A percentile compares a stretch with the other conserved stretches of the same genome.
Evolutionary conservation across 1,284 basidiomycete genomes (phyloP).

Genomic region (Sutorius eximius): DNA sequence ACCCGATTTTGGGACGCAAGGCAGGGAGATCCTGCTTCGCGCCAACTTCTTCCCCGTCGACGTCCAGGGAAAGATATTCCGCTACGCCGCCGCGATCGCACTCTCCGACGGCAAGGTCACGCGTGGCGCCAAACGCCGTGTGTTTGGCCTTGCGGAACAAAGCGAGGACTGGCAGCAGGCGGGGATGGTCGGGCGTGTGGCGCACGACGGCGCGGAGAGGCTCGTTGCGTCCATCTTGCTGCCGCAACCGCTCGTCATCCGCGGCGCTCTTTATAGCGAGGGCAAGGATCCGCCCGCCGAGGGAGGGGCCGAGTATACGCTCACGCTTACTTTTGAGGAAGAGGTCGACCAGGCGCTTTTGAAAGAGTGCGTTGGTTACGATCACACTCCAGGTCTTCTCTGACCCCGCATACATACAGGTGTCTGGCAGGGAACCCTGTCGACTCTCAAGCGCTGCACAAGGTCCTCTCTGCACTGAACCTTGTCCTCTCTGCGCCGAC

Average conservation of each 20-base stretch:
- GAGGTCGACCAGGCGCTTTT: slow-evolving; percentile 22
- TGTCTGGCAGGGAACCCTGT: slow-evolving; percentile 24
- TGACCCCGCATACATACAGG: slow-evolving; percentile 16
- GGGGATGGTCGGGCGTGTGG: slow-evolving; percentile 19
- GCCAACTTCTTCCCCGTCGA: slow-evolving; percentile 51
- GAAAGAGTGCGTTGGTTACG: slow-evolving; percentile 5
- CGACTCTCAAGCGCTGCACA: slow-evolving; percentile 41
- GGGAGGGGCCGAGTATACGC: slow-evolving; percentile 6
- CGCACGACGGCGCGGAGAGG: slow-evolving; percentile 29
- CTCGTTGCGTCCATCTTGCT: slow-evolving; percentile 23
- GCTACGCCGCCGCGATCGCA: slow-evolving; percentile 20
- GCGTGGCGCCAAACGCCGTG: slow-evolving; percentile 23
- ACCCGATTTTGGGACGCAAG: slow-evolving; percentile 46
- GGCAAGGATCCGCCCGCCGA: background rate
- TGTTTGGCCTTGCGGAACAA: slow-evolving; percentile 28
- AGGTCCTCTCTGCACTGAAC: slow-evolving; percentile 50
- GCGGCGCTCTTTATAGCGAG: slow-evolving; percentile 8
- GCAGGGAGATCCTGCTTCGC: slow-evolving; percentile 43
- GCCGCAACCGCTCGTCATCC: slow-evolving; percentile 23
- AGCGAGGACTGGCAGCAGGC: slow-evolving; percentile 20
- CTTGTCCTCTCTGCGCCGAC: slow-evolving; percentile 48
- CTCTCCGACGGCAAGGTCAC: slow-evolving; percentile 4
- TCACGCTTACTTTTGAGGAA: slow-evolving; percentile 16
- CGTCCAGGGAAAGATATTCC: slow-evolving; percentile 31
- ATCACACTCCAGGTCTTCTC: background rate